Conservation (phyloP, 148 eudicot species). For the Chenopodium album region DNA sequence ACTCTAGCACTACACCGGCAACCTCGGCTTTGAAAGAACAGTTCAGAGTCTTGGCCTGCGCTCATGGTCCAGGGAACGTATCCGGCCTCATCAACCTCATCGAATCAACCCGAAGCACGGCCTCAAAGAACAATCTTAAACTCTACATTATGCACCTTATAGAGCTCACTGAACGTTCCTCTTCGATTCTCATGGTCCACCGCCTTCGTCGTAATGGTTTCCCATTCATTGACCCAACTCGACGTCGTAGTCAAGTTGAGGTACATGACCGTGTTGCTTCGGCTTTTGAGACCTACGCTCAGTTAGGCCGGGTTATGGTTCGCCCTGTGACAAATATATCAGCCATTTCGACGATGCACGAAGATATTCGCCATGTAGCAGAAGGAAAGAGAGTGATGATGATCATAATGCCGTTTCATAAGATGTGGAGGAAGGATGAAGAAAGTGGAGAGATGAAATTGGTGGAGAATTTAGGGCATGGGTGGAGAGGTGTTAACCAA, state of each 20-base stretch:
- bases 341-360: slow-evolving; percentile 53
- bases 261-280: slow-evolving; percentile 36
- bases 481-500: slow-evolving; percentile 47
- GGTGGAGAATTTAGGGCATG: slow-evolving; percentile 63
- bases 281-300: slow-evolving; percentile 66
- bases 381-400: slow-evolving; percentile 49
- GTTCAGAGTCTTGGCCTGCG: slow-evolving; percentile 45
- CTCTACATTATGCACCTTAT: slow-evolving; percentile 59
- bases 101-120: slow-evolving; percentile 46
- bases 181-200: slow-evolving; percentile 58
- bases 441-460: slow-evolving; percentile 30
- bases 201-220: slow-evolving; percentile 52
- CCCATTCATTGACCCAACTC: slow-evolving; percentile 35
- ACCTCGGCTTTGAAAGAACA: slow-evolving; percentile 6
- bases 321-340: slow-evolving; percentile 58
- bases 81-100: slow-evolving; percentile 48
- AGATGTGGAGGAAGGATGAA: slow-evolving; percentile 44
- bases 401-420: slow-evolving; percentile 66
- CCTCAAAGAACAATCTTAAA: slow-evolving; percentile 30
- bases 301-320: slow-evolving; percentile 52
- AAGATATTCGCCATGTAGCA: slow-evolving; percentile 59
- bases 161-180: slow-evolving; percentile 54
- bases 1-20: not conserved
- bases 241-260: slow-evolving; percentile 21
- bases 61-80: slow-evolving; percentile 49